Evolutionary conservation across 805 yeast genomes (phyloP), one percentile per base, ranked within the genome.

Genomic region (Candida multigemmis): DNA sequence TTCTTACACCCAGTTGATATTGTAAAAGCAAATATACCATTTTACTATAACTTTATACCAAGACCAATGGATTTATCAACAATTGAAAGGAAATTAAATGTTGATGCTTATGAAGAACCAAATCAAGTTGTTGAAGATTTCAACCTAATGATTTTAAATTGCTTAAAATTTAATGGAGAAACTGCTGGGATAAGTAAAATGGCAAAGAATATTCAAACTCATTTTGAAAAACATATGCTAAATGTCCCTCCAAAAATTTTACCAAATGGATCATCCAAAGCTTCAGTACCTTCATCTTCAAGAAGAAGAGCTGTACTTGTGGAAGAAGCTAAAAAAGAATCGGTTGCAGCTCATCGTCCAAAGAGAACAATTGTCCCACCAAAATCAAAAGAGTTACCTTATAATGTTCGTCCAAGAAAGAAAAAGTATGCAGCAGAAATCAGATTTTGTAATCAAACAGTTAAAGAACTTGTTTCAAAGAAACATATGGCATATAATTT

Each of bases 361-460:
- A 89, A 89, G 55, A 74, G 98, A 40, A 91, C 85, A 40, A 85
- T 91, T 25, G 96, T 87, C 50, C 98, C 98, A 3, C 98, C 98
- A 28, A 79, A 82, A 47, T 83, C 95, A 17, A 84, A 84, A 47
- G 96, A 91, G 49, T 73, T 87, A 52, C 93, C 94, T 3, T 85
- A 84, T 45, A 96, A 86, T 45, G 75, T 75, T 28, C 68, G 87
- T 47, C 98, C 98, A 24, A 73, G 93, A 38, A 83, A 83, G 57
- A 87, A 89, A 71, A 89, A 85, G 61, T 76, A 66, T 47, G 93
- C 89, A 21, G 80, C 89, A 7, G 96, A 89, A 52, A 69, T 91
- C 49, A 70, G 87, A 46, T 91, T 79, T 55, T 84, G 94, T 48
- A 79, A 74, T 40, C 81, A 73, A 48, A 74, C 87, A 3, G 55